Base-by-base conservation (phyloP, 2,329 filamentous ascomycete genomes). In the Aureobasidium melanogenum region DNA sequence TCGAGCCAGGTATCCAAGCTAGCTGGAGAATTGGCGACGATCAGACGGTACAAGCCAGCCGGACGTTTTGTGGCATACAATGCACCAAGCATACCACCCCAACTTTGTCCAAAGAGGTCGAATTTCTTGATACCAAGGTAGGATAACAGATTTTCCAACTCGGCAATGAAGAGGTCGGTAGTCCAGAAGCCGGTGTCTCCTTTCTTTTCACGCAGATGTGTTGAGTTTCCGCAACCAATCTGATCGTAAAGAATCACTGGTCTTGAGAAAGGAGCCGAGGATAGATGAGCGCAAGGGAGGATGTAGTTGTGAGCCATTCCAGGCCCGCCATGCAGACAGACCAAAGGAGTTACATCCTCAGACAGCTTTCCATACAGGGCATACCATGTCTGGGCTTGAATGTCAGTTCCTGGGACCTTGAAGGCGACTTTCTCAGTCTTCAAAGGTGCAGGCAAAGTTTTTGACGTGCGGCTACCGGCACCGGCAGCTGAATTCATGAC, bases 221-320 rank as follows among this genome's bases (percentile, higher is more conserved):
- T 83, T 4, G 76, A 80, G 15, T 67, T 67, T 9, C 79, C 81
- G 63, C 75, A 77, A 24, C 81, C 80, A 56, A 83, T 72, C 63
- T 83, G 80, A 65, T 84, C 80, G 67, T 83, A 83, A 67, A 82
- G 75, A 30, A 83, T 68, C 2, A 83, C 69, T 0, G 81, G 77
- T 7, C 76, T 73, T 30, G 67, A 67, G 64, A 73, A 71, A 19
- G 72, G 66, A 32, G 50, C 52, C 3, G 65, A 62, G 19, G 73
- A 65, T 4, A 81, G 71, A 41, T 73, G 69, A 0, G 67, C 69
- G 28, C 82, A 69, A 3, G 72, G 69, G 0, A 69, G 65, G 10
- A 75, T 64, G 61, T 73, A 75, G 39, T 71, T 66, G 60, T 72
- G 70, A 3, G 72, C 69, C 32, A 74, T 72, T n/a, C 79, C 80